A percentile compares a stretch with the other conserved stretches of the same genome.
These are phyloP conservation scores for Hymenotorrendiella dingleyae DNA, from an alignment of 2,329 filamentous ascomycete genomes.

Conservation along the genomic window DNA sequence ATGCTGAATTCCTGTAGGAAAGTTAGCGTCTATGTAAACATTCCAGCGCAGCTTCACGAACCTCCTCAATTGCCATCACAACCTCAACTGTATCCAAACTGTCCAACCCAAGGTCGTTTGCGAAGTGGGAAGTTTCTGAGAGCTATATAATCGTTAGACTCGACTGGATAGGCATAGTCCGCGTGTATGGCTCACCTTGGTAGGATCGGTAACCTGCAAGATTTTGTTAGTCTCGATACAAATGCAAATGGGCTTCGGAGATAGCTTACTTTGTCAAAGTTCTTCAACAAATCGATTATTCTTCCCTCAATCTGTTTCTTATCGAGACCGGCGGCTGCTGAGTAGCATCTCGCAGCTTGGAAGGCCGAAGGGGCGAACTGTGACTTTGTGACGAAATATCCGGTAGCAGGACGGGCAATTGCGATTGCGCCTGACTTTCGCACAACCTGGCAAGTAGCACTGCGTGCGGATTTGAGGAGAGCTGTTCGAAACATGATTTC, in stretches of 20 bases:
- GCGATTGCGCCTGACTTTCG: slow-evolving; percentile 46
- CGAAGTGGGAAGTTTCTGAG: slow-evolving; percentile 78
- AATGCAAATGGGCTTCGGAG: slow-evolving; percentile 4
- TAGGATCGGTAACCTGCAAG: slow-evolving; percentile 59
- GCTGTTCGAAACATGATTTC: slow-evolving; percentile 86
- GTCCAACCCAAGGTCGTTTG: slow-evolving; percentile 95
- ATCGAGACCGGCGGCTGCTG: slow-evolving; percentile 69
- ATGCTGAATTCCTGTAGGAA: slow-evolving; percentile 56
- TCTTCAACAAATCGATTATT: slow-evolving; percentile 87
- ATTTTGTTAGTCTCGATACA: too few species aligned
- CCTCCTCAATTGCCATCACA: slow-evolving; percentile 99
- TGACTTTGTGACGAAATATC: slow-evolving; percentile 56
- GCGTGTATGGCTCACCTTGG: slow-evolving; percentile 42
- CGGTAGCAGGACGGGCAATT: slow-evolving; percentile 54
- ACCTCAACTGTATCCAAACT: slow-evolving; percentile 98
- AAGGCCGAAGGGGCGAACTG: slow-evolving; percentile 59
- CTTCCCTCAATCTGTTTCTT: slow-evolving; percentile 84
- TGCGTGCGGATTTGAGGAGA: slow-evolving; percentile 69
- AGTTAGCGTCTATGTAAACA: slow-evolving; percentile 18
- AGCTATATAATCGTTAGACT: slow-evolving; percentile 52
- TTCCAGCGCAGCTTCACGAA: slow-evolving; percentile 31
- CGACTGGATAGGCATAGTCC: too few species aligned
- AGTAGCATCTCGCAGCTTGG: slow-evolving; percentile 77
- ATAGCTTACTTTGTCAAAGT: slow-evolving; percentile 85
- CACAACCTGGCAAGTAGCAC: slow-evolving; percentile 42